Base-by-base conservation (phyloP, 768 basidiomycete genomes). In the Lepiota subincarnata region DNA sequence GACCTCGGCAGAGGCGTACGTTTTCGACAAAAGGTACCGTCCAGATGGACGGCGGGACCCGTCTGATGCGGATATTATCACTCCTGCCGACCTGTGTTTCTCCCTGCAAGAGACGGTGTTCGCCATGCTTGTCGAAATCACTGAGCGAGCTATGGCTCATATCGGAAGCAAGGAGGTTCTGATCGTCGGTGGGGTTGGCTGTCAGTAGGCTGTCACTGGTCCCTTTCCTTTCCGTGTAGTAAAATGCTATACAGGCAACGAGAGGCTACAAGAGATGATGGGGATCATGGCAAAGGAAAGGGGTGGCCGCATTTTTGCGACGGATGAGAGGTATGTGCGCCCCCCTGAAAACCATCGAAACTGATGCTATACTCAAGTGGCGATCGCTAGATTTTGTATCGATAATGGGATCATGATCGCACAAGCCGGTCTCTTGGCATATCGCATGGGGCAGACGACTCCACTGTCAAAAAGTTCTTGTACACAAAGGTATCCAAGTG, bases 321-420 rank as follows among this genome's bases (percentile, higher is more conserved):
- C 91, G 0, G 96, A 99, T 66, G 95, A 98, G 69, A 78, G 94
- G 96, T 90, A 60, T 48, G 79, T 58, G 6, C 34, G n/a, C n/a
- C n/a, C 37, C 41, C 10, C 31, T 49, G 6, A 28, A 16, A 47
- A 12, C 24, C 19, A 18, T 49, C 5, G 12, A 37, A 28, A 16
- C 28, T n/a, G 10, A 38, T 36, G 10, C 14, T 31, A 14, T 22
- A 12, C 22, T 40, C 13, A 37, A 35, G 12, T 35, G 8, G 40
- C 37, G 24, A 16, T n/a, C 36, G 16, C 49, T 61, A 96, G 95
- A 50, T 98, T 96, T 69, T 98, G 97, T 70, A 98, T 99, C 56
- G 97, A 99, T 68, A 99, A 99, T 60, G 97, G 97, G 1, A 96
- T 98, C 60, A 99, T 99, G 97, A 98, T 99, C 50, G 96, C 97